Percentiles rank a stretch among this genome's conserved stretches.
Conservation (phyloP, 805 yeast genomes). For the Ogataea angusta region DNA sequence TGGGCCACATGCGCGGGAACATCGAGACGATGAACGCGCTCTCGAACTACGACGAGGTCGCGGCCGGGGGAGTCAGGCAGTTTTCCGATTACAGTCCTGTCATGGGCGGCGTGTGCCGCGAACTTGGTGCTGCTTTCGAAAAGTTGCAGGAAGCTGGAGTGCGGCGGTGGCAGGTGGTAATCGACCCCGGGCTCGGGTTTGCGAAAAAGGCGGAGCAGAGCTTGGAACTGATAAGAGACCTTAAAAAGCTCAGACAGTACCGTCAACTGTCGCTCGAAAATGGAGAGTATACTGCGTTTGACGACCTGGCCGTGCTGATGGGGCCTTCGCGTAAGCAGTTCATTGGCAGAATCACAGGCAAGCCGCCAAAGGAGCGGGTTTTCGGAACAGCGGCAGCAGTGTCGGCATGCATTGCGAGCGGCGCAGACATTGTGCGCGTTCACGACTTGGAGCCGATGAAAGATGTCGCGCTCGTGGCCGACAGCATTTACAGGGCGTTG, state of each 20-base stretch:
- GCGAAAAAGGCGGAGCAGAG: slow-evolving; percentile 82
- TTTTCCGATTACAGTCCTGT: slow-evolving; percentile 37
- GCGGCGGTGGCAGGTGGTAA: slow-evolving; percentile 81
- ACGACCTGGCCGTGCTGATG: slow-evolving; percentile 62
- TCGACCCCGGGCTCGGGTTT: slow-evolving; percentile 96
- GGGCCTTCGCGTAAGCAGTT: slow-evolving; percentile 91
- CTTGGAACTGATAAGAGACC: slow-evolving; percentile 54
- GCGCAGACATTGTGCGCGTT: slow-evolving; percentile 80
- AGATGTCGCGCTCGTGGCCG: slow-evolving; percentile 60
- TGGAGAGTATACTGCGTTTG: slow-evolving; percentile 39
- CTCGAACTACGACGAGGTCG: slow-evolving; percentile 46
- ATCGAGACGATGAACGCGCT: slow-evolving; percentile 67
- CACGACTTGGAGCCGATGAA: slow-evolving; percentile 69
- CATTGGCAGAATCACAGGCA: slow-evolving; percentile 70
- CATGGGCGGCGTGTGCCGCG: slow-evolving; percentile 52
- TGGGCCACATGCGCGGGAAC: slow-evolving; percentile 84
- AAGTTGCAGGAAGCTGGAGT: slow-evolving; percentile 64
- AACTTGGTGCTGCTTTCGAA: slow-evolving; percentile 52
- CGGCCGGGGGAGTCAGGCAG: slow-evolving; percentile 23
- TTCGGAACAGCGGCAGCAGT: slow-evolving; percentile 75
- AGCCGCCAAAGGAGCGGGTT: slow-evolving; percentile 58
- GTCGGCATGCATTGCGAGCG: slow-evolving; percentile 61
- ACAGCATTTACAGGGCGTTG: slow-evolving; percentile 56
- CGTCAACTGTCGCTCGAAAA: slow-evolving; percentile 19
- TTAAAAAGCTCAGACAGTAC: slow-evolving; percentile 47